A percentile compares a stretch with the other conserved stretches of the same genome.
Evolutionary conservation across 2,329 filamentous ascomycete species (phyloP).

Genomic region (Decorospora gaudefroyi): DNA sequence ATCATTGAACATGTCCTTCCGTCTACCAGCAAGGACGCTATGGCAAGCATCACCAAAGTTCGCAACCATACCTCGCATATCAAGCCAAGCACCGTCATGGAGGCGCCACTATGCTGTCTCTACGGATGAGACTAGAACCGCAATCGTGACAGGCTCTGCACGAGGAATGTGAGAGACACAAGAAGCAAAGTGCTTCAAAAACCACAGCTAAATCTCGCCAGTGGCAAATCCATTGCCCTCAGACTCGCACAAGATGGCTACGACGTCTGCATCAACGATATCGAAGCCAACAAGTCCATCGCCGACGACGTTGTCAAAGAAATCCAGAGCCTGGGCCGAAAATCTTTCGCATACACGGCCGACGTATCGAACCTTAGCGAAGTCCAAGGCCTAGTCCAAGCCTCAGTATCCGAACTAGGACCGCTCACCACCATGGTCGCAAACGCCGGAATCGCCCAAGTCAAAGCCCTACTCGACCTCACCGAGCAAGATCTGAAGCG

Average conservation of each 20-base stretch:
- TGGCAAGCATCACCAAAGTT: conserved; percentile 28
- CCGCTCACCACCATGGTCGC: conserved; percentile 60
- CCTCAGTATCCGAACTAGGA: conserved; percentile 59
- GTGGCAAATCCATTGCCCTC: conserved; percentile 65
- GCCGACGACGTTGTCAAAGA: conserved; percentile 60
- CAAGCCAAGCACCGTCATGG: conserved; percentile 23
- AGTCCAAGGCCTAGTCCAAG: conserved; percentile 59
- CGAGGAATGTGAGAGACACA: conserved; percentile 43
- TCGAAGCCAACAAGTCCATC: conserved; percentile 57
- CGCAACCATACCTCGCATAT: conserved; percentile 14
- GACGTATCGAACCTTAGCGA: conserved; percentile 64
- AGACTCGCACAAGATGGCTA: conserved; percentile 69
- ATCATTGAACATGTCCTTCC: conserved; percentile 27
- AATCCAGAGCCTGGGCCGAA: conserved; percentile 58
- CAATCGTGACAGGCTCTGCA: conserved; percentile 48
- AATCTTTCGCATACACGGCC: conserved; percentile 60
- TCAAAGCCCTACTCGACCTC: conserved; percentile 61
- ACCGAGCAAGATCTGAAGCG: conserved; percentile 61
- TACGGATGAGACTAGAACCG: conserved; percentile 34
- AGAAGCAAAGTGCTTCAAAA: too few relatives aligned
- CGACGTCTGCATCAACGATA: conserved; percentile 67
- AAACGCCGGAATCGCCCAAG: conserved; percentile 66
- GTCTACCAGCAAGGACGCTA: conserved; percentile 25
- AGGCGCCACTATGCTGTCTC: conserved; percentile 33
- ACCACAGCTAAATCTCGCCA: conserved; percentile 32